A percentile compares a stretch with the other conserved stretches of the same genome.
Conservation (phyloP, 2,329 filamentous ascomycete genomes). For the Venturia effusa region DNA sequence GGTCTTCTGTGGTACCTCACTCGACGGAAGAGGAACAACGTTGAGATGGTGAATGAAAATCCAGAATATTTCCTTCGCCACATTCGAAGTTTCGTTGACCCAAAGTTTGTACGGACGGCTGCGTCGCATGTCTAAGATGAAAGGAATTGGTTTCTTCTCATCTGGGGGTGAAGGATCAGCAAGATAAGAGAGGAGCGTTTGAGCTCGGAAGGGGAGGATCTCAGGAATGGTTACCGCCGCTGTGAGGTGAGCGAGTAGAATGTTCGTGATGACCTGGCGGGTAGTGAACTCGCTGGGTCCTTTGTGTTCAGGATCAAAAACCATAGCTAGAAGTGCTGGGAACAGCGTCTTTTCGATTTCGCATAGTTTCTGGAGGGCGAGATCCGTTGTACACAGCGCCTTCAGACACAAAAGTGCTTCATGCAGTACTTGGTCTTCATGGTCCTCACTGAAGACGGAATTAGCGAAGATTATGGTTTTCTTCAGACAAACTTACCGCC, state of each 20-base stretch:
- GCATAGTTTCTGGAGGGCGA: conserved; percentile 71
- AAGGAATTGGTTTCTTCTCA: conserved; percentile 65
- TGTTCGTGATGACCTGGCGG: conserved; percentile 75
- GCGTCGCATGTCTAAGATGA: conserved; percentile 81
- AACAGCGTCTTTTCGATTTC: conserved; percentile 73
- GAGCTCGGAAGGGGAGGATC: conserved; percentile 52
- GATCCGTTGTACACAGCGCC: conserved; percentile 81
- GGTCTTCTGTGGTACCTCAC: background rate
- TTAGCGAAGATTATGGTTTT: conserved; percentile 17
- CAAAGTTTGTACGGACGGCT: conserved; percentile 84
- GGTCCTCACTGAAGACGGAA: conserved; percentile 60
- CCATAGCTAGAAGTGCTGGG: conserved; percentile 72
- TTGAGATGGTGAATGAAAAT: conserved; percentile 95
- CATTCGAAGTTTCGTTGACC: conserved; percentile 84
- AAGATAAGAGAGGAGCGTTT: conserved; percentile 66
- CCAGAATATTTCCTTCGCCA: conserved; percentile 98
- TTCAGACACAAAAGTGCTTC: conserved; percentile 90
- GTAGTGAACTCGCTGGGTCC: conserved; percentile 95
- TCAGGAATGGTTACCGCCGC: conserved; percentile 41
- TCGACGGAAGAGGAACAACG: conserved; percentile 47
- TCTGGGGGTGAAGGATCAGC: conserved; percentile 69
- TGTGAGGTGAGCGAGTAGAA: conserved; percentile 77
- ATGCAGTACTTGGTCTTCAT: conserved; percentile 86
- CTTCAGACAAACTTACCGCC: conserved; percentile 54
- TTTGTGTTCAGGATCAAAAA: conserved; percentile 97